phyloP scores from a whole-genome alignment of 2,329 filamentous ascomycete species.

The Elsinoe batatas region DNA sequence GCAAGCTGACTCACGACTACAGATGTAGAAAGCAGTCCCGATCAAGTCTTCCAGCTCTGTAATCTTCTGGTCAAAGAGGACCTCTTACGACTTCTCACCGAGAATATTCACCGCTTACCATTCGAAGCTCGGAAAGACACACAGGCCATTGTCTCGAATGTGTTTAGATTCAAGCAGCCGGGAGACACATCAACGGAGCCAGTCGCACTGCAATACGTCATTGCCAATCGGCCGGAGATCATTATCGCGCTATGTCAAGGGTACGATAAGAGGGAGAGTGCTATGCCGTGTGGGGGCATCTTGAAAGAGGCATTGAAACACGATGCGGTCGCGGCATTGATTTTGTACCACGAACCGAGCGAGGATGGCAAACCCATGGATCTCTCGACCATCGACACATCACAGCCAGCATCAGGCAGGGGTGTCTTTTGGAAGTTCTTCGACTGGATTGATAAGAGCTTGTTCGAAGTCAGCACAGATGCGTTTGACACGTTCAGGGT shows the following conservation, averaged over 20 bases:
- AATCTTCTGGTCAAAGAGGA: slow-evolving; percentile 80
- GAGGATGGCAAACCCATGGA: slow-evolving; percentile 65
- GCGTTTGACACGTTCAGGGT: slow-evolving; percentile 96
- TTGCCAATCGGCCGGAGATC: slow-evolving; percentile 76
- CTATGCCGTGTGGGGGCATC: slow-evolving; percentile 82
- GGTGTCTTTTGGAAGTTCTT: slow-evolving; percentile 97
- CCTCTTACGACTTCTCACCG: slow-evolving; percentile 72
- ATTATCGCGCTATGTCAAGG: slow-evolving; percentile 80
- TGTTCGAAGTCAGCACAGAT: slow-evolving; percentile 93
- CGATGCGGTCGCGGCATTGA: slow-evolving; percentile 79
- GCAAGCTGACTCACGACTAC: slow-evolving; percentile 8
- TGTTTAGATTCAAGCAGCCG: slow-evolving; percentile 76
- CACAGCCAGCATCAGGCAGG: slow-evolving; percentile 62
- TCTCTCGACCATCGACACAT: slow-evolving; percentile 65
- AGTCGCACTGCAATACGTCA: slow-evolving; percentile 77
- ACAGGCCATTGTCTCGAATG: slow-evolving; percentile 90
- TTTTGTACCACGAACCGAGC: slow-evolving; percentile 82
- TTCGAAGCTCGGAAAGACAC: slow-evolving; percentile 96
- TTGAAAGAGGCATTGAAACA: slow-evolving; percentile 83
- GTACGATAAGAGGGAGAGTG: slow-evolving; percentile 83
- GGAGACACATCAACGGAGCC: slow-evolving; percentile 59
- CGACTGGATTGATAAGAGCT: slow-evolving; percentile 90
- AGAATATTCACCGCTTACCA: slow-evolving; percentile 72
- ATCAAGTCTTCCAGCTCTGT: slow-evolving; percentile 80
- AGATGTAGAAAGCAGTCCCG: slow-evolving; percentile 80